These are phyloP conservation scores for Penicillium rolfsii DNA, from an alignment of 2,329 filamentous ascomycete genomes.

Conservation along the genomic window DNA sequence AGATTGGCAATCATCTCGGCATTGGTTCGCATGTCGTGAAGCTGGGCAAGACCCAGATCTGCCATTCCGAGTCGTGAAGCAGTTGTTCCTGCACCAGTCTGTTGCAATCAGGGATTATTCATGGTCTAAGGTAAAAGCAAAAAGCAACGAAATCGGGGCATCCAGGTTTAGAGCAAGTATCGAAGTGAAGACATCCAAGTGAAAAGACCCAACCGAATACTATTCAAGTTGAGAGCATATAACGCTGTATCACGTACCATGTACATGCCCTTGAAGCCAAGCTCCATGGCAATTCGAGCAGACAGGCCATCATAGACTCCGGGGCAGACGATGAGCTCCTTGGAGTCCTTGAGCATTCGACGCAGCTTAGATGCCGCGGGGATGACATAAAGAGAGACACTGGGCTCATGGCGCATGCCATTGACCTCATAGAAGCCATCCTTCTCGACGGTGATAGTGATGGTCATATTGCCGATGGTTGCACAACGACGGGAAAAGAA, in stretches of 20 bases:
- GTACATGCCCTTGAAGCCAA: conserved; percentile 68
- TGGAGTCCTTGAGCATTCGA: conserved; percentile 32
- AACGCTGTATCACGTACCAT: conserved; percentile 56
- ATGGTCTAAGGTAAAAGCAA: background rate
- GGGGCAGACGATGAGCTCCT: conserved; percentile 57
- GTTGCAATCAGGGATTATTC: background rate
- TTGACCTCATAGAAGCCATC: conserved; percentile 40
- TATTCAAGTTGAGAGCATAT: background rate
- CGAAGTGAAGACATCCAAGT: too few species aligned
- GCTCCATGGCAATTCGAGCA: conserved; percentile 63
- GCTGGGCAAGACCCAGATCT: conserved; percentile 64
- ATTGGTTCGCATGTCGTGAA: conserved; percentile 65
- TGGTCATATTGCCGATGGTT: conserved; percentile 28
- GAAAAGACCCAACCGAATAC: too few species aligned
- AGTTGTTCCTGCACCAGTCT: conserved; percentile 66
- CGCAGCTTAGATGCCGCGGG: conserved; percentile 37
- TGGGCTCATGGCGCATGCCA: conserved; percentile 33
- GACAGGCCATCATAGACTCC: conserved; percentile 72
- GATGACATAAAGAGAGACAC: conserved; percentile 34
- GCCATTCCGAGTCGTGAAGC: conserved; percentile 65
- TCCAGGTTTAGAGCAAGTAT: too few species aligned
- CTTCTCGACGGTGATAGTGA: conserved; percentile 40
- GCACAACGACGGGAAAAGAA: background rate
- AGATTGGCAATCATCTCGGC: conserved; percentile 68
- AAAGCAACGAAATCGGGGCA: too few species aligned